phyloP scores from a whole-genome alignment of 192 early-diverging fungal genomes.

The Rhizophagus prolifer region DNA sequence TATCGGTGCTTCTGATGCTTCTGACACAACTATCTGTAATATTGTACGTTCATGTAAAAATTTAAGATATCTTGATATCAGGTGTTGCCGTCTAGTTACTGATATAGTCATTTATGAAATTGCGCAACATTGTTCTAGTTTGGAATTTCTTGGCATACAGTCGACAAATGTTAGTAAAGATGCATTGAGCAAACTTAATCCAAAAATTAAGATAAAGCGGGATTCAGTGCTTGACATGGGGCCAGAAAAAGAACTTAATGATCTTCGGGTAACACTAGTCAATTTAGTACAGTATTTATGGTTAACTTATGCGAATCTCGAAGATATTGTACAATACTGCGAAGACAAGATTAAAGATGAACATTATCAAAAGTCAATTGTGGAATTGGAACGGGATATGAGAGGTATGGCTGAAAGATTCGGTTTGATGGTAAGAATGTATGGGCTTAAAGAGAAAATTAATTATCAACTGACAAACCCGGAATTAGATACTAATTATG shows the following conservation, averaged over 20 bases:
- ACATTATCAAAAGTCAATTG: slow-evolving; percentile 5
- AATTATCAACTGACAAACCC: neutral
- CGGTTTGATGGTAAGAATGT: slow-evolving; percentile 5
- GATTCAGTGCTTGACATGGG: neutral
- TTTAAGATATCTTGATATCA: slow-evolving; percentile 23
- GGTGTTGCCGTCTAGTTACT: slow-evolving; percentile 12
- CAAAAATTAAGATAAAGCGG: no score
- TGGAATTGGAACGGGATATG: slow-evolving; percentile 10
- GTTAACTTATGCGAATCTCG: slow-evolving; percentile 11
- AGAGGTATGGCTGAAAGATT: slow-evolving; percentile 16
- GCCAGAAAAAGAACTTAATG: slow-evolving; percentile 5
- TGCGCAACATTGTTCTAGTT: no score
- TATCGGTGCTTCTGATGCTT: slow-evolving; percentile 4
- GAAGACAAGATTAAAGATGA: slow-evolving; percentile 16
- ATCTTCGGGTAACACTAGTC: neutral
- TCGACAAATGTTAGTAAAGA: no score
- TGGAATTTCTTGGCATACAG: no score
- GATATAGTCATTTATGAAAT: slow-evolving; percentile 16
- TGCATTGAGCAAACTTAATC: no score
- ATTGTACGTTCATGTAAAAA: slow-evolving; percentile 24
- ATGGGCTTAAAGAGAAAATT: slow-evolving; percentile 8
- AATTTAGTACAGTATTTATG: slow-evolving; percentile 4
- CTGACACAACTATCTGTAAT: slow-evolving; percentile 21
- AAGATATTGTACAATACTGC: slow-evolving; percentile 14
- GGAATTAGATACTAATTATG: slow-evolving; percentile 2